Evolutionary conservation across 768 basidiomycete species (phyloP), one percentile per base, ranked within the genome.

Genomic region (Melanogaster broomeanus): DNA sequence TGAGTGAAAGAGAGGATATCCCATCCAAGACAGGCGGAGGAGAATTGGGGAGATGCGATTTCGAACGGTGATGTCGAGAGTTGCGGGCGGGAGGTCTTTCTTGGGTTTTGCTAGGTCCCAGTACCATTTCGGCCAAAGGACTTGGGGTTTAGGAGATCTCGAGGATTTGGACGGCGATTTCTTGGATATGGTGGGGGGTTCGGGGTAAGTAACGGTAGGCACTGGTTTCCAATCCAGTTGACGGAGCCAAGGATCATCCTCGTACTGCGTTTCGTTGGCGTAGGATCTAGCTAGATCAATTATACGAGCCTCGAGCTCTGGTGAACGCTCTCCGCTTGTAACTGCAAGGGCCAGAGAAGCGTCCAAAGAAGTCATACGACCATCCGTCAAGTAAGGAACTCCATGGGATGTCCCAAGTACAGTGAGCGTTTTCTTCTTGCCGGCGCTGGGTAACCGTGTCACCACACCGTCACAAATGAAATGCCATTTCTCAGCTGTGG

Each of bases 71-170:
- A 98, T 73, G 62, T 98, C 93, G 25, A 97, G 78, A 2, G 84
- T 81, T 19, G 87, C 93, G 1, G 84, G 84, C 6, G 80, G 74
- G 49, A 75, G 62, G 51, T 75, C 84, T 64, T 85, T 86, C 71
- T 81, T 87, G 3, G 87, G 90, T 60, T 77, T 84, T 3, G 87
- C 75, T 3, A 92, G 80, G 22, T 98, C 94, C 90, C 88, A 93
- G 64, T 91, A 99, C 97, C 97, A 98, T 65, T 91, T 90, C 1
- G 95, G 96, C 93, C 95, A 98, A n/a, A 75, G 48, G 0, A 85
- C 77, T 11, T 77, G 77, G 4, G 73, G 72, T 57, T 78, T 80
- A 13, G 58, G 39, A 10, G 68, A 65, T 48, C 74, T 75, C 1
- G 61, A 44, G 42, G 46, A 33, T 62, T 74, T 52, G 19, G 61